Conservation (phyloP, 495 filamentous ascomycete species). For the Niebla homalea region DNA sequence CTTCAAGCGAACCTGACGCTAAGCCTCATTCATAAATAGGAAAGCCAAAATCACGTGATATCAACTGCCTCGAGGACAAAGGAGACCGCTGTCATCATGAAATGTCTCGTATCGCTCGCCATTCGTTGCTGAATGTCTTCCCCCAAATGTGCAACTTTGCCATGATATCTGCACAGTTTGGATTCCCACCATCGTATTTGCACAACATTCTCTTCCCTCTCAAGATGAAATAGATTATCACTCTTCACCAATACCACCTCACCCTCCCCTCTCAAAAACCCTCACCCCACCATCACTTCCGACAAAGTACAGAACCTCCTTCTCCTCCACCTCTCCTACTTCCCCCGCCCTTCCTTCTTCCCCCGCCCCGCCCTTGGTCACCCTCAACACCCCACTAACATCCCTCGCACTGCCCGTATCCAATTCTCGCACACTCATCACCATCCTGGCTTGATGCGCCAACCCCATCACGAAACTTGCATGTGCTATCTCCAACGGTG, state of each 20-base stretch:
- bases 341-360: conserved; percentile 19
- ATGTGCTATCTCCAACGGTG: conserved; percentile 52
- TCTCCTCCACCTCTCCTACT: conserved; percentile 35
- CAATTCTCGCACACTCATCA: conserved; percentile 58
- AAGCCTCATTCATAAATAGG: too few species aligned
- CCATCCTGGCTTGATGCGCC: conserved; percentile 58
- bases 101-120: too few species aligned
- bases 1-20: too few species aligned
- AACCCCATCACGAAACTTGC: conserved; percentile 52
- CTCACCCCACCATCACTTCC: conserved; percentile 61
- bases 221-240: too few species aligned
- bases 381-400: conserved; percentile 77
- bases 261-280: conserved; percentile 63
- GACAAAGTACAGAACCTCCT: conserved; percentile 71
- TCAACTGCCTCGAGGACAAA: too few species aligned
- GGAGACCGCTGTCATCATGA: too few species aligned
- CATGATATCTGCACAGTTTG: background rate
- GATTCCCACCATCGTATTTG: background rate
- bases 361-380: conserved; percentile 46
- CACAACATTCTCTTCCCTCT: too few species aligned
- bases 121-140: too few species aligned
- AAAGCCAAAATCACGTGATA: too few species aligned
- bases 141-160: too few species aligned
- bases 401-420: conserved; percentile 80
- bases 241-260: background rate